Base-by-base conservation (phyloP, 2,329 filamentous ascomycete species). In the Mycosphaerella arachidis region DNA sequence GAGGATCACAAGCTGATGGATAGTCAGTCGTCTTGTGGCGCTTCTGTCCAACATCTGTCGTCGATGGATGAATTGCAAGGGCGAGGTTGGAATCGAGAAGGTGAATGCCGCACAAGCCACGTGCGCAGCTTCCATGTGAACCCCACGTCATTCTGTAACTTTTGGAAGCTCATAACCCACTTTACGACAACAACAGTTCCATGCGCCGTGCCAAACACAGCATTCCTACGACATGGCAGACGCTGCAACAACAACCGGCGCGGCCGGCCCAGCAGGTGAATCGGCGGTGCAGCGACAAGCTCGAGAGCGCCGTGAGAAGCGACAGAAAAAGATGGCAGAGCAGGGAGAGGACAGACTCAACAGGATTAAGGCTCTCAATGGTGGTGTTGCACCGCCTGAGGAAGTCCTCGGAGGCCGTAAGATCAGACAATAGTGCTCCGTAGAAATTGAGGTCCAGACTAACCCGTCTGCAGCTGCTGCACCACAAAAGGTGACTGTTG, bases 261-360 rank as follows among this genome's bases (percentile, higher is more conserved):
- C 62, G 48, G 66, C 66, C 24, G 62, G 61, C 8, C 64, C 67
- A 30, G 66, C 68, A 48, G 66, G 67, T 45, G 76, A 76, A 60
- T 77, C 78, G 7, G 74, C 78, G 2, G 76, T 75, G 10, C 79
- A 82, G 68, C 68, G 74, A 59, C 86, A 91, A 75, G 87, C 87
- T 40, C 86, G 89, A 51, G 80, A 91, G 59, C 87, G 90, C 67
- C 90, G 91, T 74, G 89, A 92, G 74, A 85, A 89, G 43, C 84
- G 90, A 53, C 87, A 91, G 73, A 89, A 89, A 59, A 93, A 92
- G 79, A 86, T 92, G 75, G 84, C 83, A 68, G 85, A 86, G 53
- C 86, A 87, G 61, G 90, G 88, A 59, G 84, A 85, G 18, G 82
- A 86, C 43, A 79, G 90, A 62, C 76, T 94, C 63, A 86, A 89